Percentiles rank a stretch among this genome's conserved stretches.
Conservation (phyloP, 805 yeast genomes). For the Blastobotrys chiropterorum region DNA sequence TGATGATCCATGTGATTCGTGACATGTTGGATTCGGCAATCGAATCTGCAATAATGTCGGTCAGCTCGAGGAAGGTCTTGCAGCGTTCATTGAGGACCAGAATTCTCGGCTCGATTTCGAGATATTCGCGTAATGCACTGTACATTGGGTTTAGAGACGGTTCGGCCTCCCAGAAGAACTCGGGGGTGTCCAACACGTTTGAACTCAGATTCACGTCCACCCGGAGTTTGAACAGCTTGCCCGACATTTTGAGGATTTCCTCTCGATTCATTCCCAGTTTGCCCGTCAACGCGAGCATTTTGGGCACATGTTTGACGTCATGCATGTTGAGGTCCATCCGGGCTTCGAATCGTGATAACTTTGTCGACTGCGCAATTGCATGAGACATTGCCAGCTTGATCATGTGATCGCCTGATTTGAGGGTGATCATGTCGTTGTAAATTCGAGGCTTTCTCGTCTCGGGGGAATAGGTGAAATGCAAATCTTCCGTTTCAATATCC, state of each 20-base stretch:
- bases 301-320: slow-evolving; percentile 84
- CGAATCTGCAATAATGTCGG: slow-evolving; percentile 88
- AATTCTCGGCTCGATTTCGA: slow-evolving; percentile 92
- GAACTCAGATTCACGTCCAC: slow-evolving; percentile 92
- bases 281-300: slow-evolving; percentile 85
- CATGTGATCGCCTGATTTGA: slow-evolving; percentile 85
- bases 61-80: slow-evolving; percentile 86
- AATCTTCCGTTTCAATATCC: slow-evolving; percentile 89
- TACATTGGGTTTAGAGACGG: slow-evolving; percentile 93
- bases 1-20: slow-evolving; percentile 84
- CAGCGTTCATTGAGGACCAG: slow-evolving; percentile 91
- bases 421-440: slow-evolving; percentile 88
- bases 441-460: slow-evolving; percentile 42
- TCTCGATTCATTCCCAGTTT: slow-evolving; percentile 76
- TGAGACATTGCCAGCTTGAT: slow-evolving; percentile 90
- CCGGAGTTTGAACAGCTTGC: slow-evolving; percentile 79
- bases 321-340: slow-evolving; percentile 78
- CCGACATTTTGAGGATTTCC: slow-evolving; percentile 81
- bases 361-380: slow-evolving; percentile 95
- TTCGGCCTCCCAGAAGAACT: slow-evolving; percentile 90
- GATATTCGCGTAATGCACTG: slow-evolving; percentile 79
- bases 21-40: slow-evolving; percentile 91
- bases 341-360: slow-evolving; percentile 83
- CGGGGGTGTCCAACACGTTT: slow-evolving; percentile 90
- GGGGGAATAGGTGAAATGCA: slow-evolving; percentile 59